Percentiles rank a stretch among this genome's conserved stretches.
These are phyloP conservation scores for Amanita thiersii DNA, from an alignment of 768 basidiomycete species.

Conservation along the genomic window DNA sequence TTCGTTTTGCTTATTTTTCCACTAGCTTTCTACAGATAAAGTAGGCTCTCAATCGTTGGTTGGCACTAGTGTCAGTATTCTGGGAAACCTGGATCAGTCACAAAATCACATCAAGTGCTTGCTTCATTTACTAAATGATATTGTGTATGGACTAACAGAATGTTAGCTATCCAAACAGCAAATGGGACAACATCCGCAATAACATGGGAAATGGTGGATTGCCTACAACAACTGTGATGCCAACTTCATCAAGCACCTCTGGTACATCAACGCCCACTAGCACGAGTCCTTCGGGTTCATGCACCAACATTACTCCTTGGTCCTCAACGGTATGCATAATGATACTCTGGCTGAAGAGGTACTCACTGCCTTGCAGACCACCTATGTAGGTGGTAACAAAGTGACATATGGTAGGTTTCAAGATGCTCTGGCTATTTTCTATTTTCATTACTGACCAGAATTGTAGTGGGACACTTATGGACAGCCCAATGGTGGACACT, in stretches of 20 bases:
- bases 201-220: conserved; percentile 40
- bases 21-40: conserved; percentile 56
- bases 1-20: conserved; percentile 2
- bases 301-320: conserved; percentile 43
- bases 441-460: conserved; percentile 3
- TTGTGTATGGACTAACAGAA: too few species aligned
- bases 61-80: conserved; percentile 31
- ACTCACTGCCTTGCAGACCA: conserved; percentile 19
- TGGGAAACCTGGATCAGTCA: conserved; percentile 52
- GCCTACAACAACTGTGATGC: conserved; percentile 13
- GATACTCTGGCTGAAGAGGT: neutral
- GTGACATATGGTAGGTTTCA: conserved; percentile 35
- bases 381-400: conserved; percentile 37
- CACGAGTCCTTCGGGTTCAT: conserved; percentile 23
- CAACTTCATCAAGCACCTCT: conserved; percentile 15
- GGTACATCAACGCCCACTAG: conserved; percentile 15
- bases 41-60: conserved; percentile 53
- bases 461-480: conserved; percentile 43
- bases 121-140: neutral
- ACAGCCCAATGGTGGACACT: conserved; percentile 59
- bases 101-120: conserved; percentile 54
- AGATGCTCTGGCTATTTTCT: neutral
- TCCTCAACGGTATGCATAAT: conserved; percentile 23
- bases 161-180: conserved; percentile 61
- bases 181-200: conserved; percentile 62